Base-by-base conservation (phyloP, 2,329 filamentous ascomycete genomes). In the Podosphaera xanthii region DNA sequence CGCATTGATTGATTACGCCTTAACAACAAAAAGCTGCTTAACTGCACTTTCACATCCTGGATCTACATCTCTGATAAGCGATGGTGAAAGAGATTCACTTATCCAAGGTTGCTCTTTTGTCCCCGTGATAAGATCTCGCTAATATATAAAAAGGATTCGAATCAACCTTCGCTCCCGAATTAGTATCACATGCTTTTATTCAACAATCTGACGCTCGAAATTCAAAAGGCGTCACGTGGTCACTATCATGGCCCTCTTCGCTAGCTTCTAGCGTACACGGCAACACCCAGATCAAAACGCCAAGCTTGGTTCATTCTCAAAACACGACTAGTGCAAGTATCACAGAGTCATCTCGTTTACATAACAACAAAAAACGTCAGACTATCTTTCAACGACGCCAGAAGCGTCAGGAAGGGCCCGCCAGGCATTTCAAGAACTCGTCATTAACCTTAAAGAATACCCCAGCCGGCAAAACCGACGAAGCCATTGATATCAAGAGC, bases 1-100 rank as follows among this genome's bases (percentile, higher is more conserved):
- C 69, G 86, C 88, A 0, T 76, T 97, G 36, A 78, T 94, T 49
- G 92, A 97, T 67, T 90, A 97, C 70, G 87, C 88, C 2, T 78
- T 94, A 61, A 83, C 87, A 70, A 82, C 97, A 65, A 89, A 91
- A 72, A 82, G 87, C 63, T 91, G 87, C 66, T 71, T 97, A 62
- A 76, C 76, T 3, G 76, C 82, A 65, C 87, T 87, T 70, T 77
- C 77, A 60, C 81, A 78, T 57, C 64, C 64, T 73, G 77, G 71
- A 46, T 30, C 50, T 9, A 40, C 30, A 31, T 36, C 75, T 70
- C 76, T 73, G 70, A 81, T 79, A 69, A 75, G 71, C 65, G 74
- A 71, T 62, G 14, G 40, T 1, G 62, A 63, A 38, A 55, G 34
- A 34, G 52, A 55, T 10, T 38, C 14, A 33, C 31, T 55, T 36